These are phyloP conservation scores for Tetracentron sinense DNA, from an alignment of 164 flowering plant genomes.

Conservation along the genomic window DNA sequence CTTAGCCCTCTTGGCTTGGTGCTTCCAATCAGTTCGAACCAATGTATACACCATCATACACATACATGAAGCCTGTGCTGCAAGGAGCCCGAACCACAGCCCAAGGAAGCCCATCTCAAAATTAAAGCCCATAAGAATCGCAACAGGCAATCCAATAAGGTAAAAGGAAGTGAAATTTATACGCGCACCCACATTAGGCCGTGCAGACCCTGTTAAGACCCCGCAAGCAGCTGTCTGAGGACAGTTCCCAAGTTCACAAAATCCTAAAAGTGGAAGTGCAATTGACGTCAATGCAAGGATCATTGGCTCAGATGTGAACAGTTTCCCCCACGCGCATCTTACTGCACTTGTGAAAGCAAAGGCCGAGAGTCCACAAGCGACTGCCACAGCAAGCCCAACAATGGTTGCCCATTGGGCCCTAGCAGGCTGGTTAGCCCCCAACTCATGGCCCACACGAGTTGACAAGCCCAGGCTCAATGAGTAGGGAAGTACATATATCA, in stretches of 20 bases:
- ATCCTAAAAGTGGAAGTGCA: conserved; percentile 39
- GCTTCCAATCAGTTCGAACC: conserved; percentile 43
- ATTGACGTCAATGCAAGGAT: conserved; percentile 28
- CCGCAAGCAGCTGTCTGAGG: conserved; percentile 55
- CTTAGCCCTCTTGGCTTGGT: conserved; percentile 39
- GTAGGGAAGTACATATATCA: conserved; percentile 39
- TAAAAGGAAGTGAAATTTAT: conserved; percentile 47
- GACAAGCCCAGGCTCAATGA: conserved; percentile 34
- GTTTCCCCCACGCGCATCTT: conserved; percentile 39
- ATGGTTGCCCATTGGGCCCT: conserved; percentile 37
- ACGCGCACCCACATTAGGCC: conserved; percentile 40
- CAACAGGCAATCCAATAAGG: conserved; percentile 44
- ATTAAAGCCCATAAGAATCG: conserved; percentile 29
- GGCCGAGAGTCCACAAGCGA: conserved; percentile 25
- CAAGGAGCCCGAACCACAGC: conserved; percentile 43
- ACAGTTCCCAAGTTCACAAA: conserved; percentile 43
- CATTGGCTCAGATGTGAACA: conserved; percentile 38
- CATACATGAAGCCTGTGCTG: conserved; percentile 40
- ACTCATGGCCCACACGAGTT: conserved; percentile 38
- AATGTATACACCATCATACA: conserved; percentile 41
- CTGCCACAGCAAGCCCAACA: conserved; percentile 29
- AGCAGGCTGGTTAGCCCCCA: conserved; percentile 43
- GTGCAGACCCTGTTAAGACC: conserved; percentile 49
- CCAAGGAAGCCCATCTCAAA: conserved; percentile 39
- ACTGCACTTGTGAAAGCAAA: conserved; percentile 25